Evolutionary conservation across 148 eudicot genomes (phyloP).

Genomic region (Persicaria maculosa): DNA sequence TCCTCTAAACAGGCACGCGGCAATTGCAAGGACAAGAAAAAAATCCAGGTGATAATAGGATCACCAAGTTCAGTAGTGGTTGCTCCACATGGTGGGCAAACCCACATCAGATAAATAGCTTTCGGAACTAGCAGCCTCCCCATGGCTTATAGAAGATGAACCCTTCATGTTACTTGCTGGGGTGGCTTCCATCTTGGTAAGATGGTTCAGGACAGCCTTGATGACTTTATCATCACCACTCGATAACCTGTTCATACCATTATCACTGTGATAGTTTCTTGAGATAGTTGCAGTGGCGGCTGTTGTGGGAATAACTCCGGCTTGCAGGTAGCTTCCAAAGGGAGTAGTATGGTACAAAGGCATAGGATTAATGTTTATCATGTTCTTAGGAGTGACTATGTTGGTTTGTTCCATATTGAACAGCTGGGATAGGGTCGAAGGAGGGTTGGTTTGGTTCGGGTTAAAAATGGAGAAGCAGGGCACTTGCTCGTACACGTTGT

Average conservation of each 20-base stretch:
- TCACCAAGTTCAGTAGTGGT: slow-evolving; percentile 9
- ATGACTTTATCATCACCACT: slow-evolving; percentile 8
- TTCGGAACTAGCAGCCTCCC: slow-evolving; percentile 14
- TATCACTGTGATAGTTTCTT: neutral
- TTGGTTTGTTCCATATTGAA: neutral
- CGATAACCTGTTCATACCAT: neutral
- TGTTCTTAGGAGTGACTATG: neutral
- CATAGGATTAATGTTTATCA: neutral
- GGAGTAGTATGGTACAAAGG: neutral
- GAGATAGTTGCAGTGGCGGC: neutral
- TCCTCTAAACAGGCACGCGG: slow-evolving; percentile 1
- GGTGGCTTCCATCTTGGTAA: slow-evolving; percentile 12
- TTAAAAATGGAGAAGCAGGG: slow-evolving; percentile 38
- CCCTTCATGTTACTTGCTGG: slow-evolving; percentile 7
- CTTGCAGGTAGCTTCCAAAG: slow-evolving; percentile 2
- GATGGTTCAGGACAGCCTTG: slow-evolving; percentile 14
- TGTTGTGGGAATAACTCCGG: neutral
- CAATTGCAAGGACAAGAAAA: neutral
- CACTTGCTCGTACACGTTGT: slow-evolving; percentile 29
- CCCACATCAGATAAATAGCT: slow-evolving; percentile 16
- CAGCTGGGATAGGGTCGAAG: neutral
- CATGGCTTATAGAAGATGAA: slow-evolving; percentile 3
- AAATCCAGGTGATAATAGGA: neutral
- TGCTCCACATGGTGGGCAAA: slow-evolving; percentile 16
- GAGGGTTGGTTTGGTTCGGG: slow-evolving; percentile 11